Evolutionary conservation across 352 stramenopile genomes (phyloP).

Genomic region (Globisporangium recalcitrans): DNA sequence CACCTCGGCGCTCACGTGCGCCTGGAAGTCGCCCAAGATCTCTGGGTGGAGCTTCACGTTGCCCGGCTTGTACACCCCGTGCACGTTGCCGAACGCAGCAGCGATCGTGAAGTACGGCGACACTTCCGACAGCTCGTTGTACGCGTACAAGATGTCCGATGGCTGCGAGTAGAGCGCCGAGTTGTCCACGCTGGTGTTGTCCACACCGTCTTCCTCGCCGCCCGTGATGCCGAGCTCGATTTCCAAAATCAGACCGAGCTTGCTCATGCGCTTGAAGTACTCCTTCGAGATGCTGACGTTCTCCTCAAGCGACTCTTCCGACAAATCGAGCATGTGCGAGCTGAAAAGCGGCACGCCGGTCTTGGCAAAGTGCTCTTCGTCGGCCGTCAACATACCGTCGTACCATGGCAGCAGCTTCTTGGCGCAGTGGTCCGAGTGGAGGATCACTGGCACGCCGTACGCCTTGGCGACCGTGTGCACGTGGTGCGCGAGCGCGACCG

Average conservation of each 20-base stretch:
- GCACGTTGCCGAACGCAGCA: slow-evolving; percentile 95
- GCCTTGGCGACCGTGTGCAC: slow-evolving; percentile 94
- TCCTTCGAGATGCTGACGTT: slow-evolving; percentile 97
- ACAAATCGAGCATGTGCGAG: slow-evolving; percentile 99
- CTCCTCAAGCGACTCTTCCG: slow-evolving; percentile 96
- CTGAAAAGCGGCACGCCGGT: slow-evolving; percentile 95
- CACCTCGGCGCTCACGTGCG: slow-evolving; percentile 73
- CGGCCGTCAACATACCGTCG: slow-evolving; percentile 93
- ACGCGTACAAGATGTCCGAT: slow-evolving; percentile 94
- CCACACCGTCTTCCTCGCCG: slow-evolving; percentile 97
- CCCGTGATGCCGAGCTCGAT: slow-evolving; percentile 98
- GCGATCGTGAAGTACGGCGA: slow-evolving; percentile 94
- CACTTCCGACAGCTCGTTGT: slow-evolving; percentile 92
- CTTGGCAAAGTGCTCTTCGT: slow-evolving; percentile 94
- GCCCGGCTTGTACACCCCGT: slow-evolving; percentile 98
- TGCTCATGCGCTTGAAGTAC: slow-evolving; percentile 97
- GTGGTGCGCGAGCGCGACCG: slow-evolving; percentile 93
- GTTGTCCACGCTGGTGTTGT: slow-evolving; percentile 95
- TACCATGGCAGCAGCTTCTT: slow-evolving; percentile 98
- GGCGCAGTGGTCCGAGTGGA: slow-evolving; percentile 99
- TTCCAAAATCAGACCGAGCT: slow-evolving; percentile 95
- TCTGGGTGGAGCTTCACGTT: slow-evolving; percentile 98
- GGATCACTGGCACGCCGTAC: slow-evolving; percentile 96
- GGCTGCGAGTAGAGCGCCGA: slow-evolving; percentile 90
- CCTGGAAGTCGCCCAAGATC: slow-evolving; percentile 96